A percentile compares a stretch with the other conserved stretches of the same genome.
These are phyloP conservation scores for Xerocomus spinulosus DNA, from an alignment of 768 basidiomycete species.

Conservation along the genomic window DNA sequence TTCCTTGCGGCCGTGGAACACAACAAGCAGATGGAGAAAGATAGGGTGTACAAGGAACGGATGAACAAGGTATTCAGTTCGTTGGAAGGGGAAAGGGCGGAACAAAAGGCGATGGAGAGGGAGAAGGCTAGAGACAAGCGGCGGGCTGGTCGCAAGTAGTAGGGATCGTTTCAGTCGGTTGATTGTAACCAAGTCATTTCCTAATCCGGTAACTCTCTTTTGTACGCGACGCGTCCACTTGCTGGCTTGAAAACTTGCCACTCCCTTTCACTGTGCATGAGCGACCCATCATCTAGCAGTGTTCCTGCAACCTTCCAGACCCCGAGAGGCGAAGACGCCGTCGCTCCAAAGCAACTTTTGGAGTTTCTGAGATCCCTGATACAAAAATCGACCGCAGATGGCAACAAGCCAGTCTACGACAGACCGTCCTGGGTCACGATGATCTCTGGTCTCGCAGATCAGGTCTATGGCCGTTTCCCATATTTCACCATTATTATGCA, in stretches of 20 bases:
- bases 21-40: conserved; percentile 81
- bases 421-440: conserved; percentile 47
- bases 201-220: conserved; percentile 3
- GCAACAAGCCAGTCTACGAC: conserved; percentile 30
- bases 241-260: no score
- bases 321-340: conserved; percentile 20
- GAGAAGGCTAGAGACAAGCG: conserved; percentile 75
- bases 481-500: conserved; percentile 47
- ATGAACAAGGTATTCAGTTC: conserved; percentile 80
- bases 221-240: conserved; percentile 1
- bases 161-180: conserved; percentile 5
- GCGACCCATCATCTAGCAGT: conserved; percentile 19
- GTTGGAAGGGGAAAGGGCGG: conserved; percentile 84
- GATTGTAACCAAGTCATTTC: no score
- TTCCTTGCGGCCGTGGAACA: conserved; percentile 90
- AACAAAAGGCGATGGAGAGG: conserved; percentile 89
- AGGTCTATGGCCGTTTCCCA: conserved; percentile 53
- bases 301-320: conserved; percentile 32
- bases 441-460: conserved; percentile 48
- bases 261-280: conserved; percentile 18
- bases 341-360: conserved; percentile 38
- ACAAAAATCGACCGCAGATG: conserved; percentile 31
- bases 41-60: conserved; percentile 67
- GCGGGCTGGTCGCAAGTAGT: conserved; percentile 73
- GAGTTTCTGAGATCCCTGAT: conserved; percentile 41